These are phyloP conservation scores for Psilocybe tampanensis DNA, from an alignment of 768 basidiomycete species.

Conservation along the genomic window DNA sequence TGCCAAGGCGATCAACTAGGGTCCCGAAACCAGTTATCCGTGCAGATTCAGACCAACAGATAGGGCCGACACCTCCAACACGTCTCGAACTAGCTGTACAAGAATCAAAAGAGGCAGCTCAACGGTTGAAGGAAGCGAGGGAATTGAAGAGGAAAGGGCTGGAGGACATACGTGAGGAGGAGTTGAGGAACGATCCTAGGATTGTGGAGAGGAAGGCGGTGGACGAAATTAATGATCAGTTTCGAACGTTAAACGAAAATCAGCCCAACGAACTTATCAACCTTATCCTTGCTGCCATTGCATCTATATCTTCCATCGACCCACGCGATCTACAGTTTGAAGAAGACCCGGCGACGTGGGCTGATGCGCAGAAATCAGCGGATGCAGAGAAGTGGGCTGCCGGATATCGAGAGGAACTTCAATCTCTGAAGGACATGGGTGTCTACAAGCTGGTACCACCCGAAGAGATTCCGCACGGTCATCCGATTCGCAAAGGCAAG, in stretches of 20 bases:
- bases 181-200: too few species aligned
- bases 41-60: too few species aligned
- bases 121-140: too few species aligned
- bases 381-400: slow-evolving; percentile 21
- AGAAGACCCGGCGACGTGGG: slow-evolving; percentile 13
- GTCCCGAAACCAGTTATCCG: too few species aligned
- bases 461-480: slow-evolving; percentile 12
- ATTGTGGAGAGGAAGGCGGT: background rate
- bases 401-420: slow-evolving; percentile 22
- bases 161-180: too few species aligned
- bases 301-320: background rate
- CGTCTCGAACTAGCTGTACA: too few species aligned
- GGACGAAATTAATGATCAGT: background rate
- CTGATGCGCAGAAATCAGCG: slow-evolving; percentile 26
- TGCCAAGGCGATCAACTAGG: too few species aligned
- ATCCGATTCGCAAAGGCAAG: slow-evolving; percentile 24
- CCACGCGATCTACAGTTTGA: background rate
- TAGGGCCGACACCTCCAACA: too few species aligned
- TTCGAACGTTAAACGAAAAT: background rate
- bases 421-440: slow-evolving; percentile 25
- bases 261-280: background rate
- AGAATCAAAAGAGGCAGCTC: too few species aligned
- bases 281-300: slow-evolving; percentile 5
- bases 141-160: too few species aligned
- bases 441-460: slow-evolving; percentile 28